These are phyloP conservation scores for Fusarium fracticaudum DNA, from an alignment of 2,329 filamentous ascomycete genomes.

Conservation along the genomic window DNA sequence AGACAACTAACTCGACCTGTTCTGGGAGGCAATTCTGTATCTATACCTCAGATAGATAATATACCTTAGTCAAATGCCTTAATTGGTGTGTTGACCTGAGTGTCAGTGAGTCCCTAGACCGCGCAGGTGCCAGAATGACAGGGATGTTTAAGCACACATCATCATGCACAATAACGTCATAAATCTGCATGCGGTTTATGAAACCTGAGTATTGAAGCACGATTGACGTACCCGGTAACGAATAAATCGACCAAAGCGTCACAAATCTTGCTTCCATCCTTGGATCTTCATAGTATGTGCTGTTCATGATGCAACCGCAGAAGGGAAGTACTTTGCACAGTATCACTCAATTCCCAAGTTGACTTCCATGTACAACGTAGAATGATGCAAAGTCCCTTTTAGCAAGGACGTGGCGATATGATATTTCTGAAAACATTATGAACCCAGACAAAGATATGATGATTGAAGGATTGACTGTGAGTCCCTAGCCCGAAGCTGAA, in stretches of 20 bases:
- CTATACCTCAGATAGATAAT: neutral
- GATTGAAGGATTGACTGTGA: neutral
- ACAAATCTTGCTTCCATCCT: conserved; percentile 10
- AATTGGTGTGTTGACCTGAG: too few species aligned
- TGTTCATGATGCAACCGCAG: conserved; percentile 23
- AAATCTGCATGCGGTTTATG: conserved; percentile 11
- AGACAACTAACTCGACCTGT: neutral
- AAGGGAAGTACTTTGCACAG: conserved; percentile 25
- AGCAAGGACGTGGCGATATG: neutral
- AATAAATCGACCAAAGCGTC: conserved; percentile 3
- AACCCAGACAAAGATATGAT: neutral
- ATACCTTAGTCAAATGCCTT: too few species aligned
- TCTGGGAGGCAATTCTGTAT: neutral
- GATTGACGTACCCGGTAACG: conserved; percentile 22
- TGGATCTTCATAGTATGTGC: neutral
- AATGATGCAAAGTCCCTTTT: conserved; percentile 7
- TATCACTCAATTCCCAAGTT: conserved; percentile 1
- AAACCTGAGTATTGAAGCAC: conserved; percentile 17
- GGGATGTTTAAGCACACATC: neutral
- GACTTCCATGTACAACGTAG: conserved; percentile 5
- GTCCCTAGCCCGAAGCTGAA: neutral
- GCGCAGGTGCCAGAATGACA: neutral
- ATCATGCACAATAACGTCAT: conserved; percentile 35
- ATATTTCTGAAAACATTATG: neutral
- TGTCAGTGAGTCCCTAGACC: neutral